phyloP scores from a whole-genome alignment of 176 grass and related monocot species.

The Thinopyrum elongatum region DNA sequence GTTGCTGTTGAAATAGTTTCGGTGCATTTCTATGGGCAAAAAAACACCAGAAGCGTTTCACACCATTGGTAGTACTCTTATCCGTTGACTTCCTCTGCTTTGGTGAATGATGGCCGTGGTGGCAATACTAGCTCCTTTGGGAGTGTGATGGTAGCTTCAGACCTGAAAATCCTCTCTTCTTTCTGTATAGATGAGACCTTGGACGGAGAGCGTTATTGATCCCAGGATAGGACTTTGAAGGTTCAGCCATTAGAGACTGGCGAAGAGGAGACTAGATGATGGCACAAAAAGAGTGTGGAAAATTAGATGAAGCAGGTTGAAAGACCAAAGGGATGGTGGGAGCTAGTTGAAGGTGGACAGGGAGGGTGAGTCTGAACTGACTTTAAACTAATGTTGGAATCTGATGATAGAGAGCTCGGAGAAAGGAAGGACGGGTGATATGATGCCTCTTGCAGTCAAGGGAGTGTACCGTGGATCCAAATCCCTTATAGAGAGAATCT shows the following conservation, averaged over 20 bases:
- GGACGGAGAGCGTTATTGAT: slow-evolving; percentile 47
- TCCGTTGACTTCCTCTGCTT: slow-evolving; percentile 33
- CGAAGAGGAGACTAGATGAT: slow-evolving; percentile 66
- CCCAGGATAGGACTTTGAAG: slow-evolving; percentile 45
- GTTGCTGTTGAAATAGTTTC: slow-evolving; percentile 18
- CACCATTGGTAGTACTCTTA: slow-evolving; percentile 51
- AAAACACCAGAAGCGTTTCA: slow-evolving; percentile 20
- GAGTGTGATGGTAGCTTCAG: slow-evolving; percentile 74
- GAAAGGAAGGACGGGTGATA: slow-evolving; percentile 88
- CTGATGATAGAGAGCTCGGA: slow-evolving; percentile 80
- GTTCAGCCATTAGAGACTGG: slow-evolving; percentile 46
- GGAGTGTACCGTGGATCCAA: slow-evolving; percentile 46
- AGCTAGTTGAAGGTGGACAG: slow-evolving; percentile 79
- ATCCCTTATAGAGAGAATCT: slow-evolving; percentile 62
- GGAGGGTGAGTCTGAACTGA: slow-evolving; percentile 90
- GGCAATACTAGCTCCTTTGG: slow-evolving; percentile 61
- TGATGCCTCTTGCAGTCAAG: slow-evolving; percentile 46
- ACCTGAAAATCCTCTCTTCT: slow-evolving; percentile 83
- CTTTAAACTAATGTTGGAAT: slow-evolving; percentile 79
- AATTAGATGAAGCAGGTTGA: slow-evolving; percentile 69
- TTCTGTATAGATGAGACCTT: slow-evolving; percentile 79
- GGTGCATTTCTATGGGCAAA: slow-evolving; percentile 24
- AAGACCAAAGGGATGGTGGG: slow-evolving; percentile 50
- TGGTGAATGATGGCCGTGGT: slow-evolving; percentile 49
- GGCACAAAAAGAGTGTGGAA: slow-evolving; percentile 45